phyloP scores from a whole-genome alignment of 352 stramenopile genomes.

The Elongisporangium senticosum region DNA sequence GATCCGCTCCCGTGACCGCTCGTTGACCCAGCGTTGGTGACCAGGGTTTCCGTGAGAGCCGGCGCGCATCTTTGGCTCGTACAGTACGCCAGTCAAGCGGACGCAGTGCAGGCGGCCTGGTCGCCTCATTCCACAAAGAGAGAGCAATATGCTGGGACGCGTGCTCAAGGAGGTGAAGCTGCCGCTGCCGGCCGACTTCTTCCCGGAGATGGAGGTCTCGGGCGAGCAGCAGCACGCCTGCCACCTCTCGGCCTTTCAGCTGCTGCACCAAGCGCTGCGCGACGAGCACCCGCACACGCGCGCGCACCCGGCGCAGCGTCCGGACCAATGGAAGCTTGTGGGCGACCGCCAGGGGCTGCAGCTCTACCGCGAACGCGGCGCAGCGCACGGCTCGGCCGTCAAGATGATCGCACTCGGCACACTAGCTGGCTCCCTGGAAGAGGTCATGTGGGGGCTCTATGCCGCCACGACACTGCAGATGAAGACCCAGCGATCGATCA shows the following conservation, averaged over 20 bases:
- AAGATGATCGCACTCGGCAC: slow-evolving; percentile 45
- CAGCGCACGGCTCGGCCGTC: slow-evolving; percentile 41
- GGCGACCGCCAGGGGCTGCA: slow-evolving; percentile 44
- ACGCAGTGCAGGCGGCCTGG: neutral
- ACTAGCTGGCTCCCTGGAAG: slow-evolving; percentile 42
- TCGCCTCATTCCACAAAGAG: neutral
- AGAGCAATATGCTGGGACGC: slow-evolving; percentile 34
- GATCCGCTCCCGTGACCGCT: neutral
- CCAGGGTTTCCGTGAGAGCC: neutral
- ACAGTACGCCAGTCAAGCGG: neutral
- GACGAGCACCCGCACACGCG: slow-evolving; percentile 38
- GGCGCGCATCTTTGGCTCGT: neutral
- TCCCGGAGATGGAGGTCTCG: slow-evolving; percentile 36
- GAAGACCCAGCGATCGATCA: slow-evolving; percentile 60
- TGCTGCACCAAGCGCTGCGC: slow-evolving; percentile 35
- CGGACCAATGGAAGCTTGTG: slow-evolving; percentile 55
- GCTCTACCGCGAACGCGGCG: slow-evolving; percentile 52
- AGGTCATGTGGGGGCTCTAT: slow-evolving; percentile 60
- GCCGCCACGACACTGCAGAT: slow-evolving; percentile 32
- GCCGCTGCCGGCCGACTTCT: slow-evolving; percentile 64
- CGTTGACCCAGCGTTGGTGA: neutral
- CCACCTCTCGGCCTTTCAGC: slow-evolving; percentile 22
- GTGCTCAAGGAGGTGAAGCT: slow-evolving; percentile 61
- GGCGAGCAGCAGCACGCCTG: slow-evolving; percentile 26
- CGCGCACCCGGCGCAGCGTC: slow-evolving; percentile 43